These are phyloP conservation scores for Capsicum chinense DNA, from an alignment of 257 asterid species.

Conservation along the genomic window DNA sequence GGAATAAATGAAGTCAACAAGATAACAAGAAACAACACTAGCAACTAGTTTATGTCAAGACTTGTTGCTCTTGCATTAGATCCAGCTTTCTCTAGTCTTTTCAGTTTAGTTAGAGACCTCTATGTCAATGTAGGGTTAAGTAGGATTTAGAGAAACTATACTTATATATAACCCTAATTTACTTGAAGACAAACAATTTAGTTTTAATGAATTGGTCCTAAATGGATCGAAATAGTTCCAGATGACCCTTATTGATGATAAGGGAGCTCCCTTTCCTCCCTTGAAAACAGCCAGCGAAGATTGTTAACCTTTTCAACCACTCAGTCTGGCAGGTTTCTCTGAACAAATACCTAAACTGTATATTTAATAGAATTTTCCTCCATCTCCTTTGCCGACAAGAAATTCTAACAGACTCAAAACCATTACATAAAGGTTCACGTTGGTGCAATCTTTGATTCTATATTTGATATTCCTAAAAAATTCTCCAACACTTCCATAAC, in stretches of 20 bases:
- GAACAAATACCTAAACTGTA: neutral
- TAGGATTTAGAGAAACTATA: slow-evolving; percentile 7
- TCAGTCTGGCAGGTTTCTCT: neutral
- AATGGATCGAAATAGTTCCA: neutral
- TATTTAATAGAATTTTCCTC: neutral
- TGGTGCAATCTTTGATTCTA: neutral
- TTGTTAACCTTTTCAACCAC: neutral
- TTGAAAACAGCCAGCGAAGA: neutral
- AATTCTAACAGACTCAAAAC: neutral
- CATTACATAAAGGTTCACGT: neutral
- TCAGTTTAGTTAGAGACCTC: neutral
- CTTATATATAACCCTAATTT: neutral
- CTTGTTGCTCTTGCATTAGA: neutral
- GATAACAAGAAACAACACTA: neutral
- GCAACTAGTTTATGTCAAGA: neutral
- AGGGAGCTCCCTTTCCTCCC: neutral
- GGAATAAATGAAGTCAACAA: neutral
- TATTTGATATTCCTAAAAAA: neutral
- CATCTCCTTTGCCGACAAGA: neutral
- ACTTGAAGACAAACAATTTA: neutral
- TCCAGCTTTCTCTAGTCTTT: neutral
- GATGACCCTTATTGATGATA: neutral
- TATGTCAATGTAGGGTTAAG: neutral
- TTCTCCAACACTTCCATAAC: neutral
- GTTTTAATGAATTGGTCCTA: neutral